A percentile compares a stretch with the other conserved stretches of the same genome.
These are phyloP conservation scores for Ogataea nonfermentans DNA, from an alignment of 805 yeast species.

Conservation along the genomic window DNA sequence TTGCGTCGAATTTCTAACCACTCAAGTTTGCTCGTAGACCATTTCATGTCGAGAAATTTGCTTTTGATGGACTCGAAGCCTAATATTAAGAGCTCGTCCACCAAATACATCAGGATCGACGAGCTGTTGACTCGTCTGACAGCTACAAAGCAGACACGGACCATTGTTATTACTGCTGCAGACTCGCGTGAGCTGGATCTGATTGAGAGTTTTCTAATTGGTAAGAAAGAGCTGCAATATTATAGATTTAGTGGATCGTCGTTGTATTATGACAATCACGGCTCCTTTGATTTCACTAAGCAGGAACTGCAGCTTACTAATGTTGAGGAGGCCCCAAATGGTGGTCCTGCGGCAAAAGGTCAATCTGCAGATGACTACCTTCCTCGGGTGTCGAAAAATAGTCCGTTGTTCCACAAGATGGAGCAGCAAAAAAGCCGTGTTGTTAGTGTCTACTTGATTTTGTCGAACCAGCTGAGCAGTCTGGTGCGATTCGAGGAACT, in stretches of 20 bases:
- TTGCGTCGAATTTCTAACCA: constrained; percentile 55
- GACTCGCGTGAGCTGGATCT: constrained; percentile 71
- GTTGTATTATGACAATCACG: constrained; percentile 38
- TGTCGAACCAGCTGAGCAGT: constrained; percentile 44
- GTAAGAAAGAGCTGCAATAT: constrained; percentile 58
- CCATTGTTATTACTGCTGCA: constrained; percentile 52
- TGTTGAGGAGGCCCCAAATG: constrained; percentile 6
- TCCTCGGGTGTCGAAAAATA: constrained; percentile 33
- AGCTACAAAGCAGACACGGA: constrained; percentile 22
- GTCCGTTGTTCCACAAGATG: constrained; percentile 21
- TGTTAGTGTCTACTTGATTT: constrained; percentile 40
- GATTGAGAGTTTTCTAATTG: constrained; percentile 75
- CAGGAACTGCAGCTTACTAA: constrained; percentile 7
- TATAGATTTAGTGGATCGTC: constrained; percentile 67
- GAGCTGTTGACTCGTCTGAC: constrained; percentile 41
- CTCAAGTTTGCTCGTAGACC: constrained; percentile 72
- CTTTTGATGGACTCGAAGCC: constrained; percentile 64
- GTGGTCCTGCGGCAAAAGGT: neutral
- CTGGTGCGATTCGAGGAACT: constrained; percentile 34
- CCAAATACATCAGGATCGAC: constrained; percentile 58
- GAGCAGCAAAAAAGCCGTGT: constrained; percentile 21
- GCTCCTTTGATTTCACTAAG: constrained; percentile 30
- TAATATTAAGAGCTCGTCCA: constrained; percentile 50
- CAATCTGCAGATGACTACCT: constrained; percentile 30
- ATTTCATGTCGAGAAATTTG: constrained; percentile 70